A percentile compares a stretch with the other conserved stretches of the same genome.
These are phyloP conservation scores for Cyberlindnera amylophila DNA, from an alignment of 805 yeast species.

Conservation along the genomic window DNA sequence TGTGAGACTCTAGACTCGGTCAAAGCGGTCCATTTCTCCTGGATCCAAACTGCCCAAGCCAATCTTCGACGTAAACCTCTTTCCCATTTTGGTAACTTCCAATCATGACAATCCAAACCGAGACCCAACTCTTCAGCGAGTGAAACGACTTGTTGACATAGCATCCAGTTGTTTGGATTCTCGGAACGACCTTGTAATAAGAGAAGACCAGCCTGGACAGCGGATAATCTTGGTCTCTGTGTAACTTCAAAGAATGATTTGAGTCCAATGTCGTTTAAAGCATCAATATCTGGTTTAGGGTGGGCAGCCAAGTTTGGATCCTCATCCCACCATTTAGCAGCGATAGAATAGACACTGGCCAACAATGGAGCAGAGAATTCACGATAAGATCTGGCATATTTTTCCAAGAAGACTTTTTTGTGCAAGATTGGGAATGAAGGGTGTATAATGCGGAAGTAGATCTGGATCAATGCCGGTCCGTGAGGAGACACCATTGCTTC, in stretches of 20 bases:
- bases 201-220: constrained; percentile 85
- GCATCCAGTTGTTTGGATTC: constrained; percentile 74
- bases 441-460: constrained; percentile 81
- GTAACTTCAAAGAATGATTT: constrained; percentile 65
- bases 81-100: constrained; percentile 97
- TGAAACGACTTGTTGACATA: constrained; percentile 83
- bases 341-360: constrained; percentile 86
- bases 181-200: constrained; percentile 57
- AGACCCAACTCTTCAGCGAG: constrained; percentile 87
- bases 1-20: constrained; percentile 85
- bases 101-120: constrained; percentile 83
- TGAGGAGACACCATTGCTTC: constrained; percentile 89
- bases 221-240: constrained; percentile 84
- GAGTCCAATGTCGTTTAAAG: constrained; percentile 65
- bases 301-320: constrained; percentile 66
- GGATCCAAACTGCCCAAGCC: constrained; percentile 94
- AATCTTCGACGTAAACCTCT: constrained; percentile 79
- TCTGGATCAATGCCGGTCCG: constrained; percentile 74
- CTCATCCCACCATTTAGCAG: constrained; percentile 89
- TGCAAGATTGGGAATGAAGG: constrained; percentile 91
- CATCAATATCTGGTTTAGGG: constrained; percentile 74
- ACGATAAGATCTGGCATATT: constrained; percentile 84
- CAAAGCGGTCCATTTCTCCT: constrained; percentile 87
- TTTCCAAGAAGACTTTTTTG: constrained; percentile 86
- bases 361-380: constrained; percentile 88